Evolutionary conservation across 257 asterid genomes (phyloP), one percentile per base, ranked within the genome.

Genomic region (Solanum verrucosum): DNA sequence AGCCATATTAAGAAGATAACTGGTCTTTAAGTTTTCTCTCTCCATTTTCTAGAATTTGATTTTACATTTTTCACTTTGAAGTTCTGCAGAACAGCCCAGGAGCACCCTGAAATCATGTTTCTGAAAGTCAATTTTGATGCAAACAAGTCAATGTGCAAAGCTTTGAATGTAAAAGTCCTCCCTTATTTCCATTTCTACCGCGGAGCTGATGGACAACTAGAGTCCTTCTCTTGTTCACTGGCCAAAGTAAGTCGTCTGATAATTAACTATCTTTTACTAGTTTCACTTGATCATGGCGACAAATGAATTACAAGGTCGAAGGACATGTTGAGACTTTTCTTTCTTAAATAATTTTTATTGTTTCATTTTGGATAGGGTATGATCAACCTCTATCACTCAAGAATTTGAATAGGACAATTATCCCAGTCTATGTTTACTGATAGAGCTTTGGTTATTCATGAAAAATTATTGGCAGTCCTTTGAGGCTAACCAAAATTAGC

Each of bases 161-260:
- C n/a, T 70, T 91, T 96, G 93, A 95, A 95, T 70, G 98, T 96
- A 15, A 96, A 93, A 93, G 98, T 95, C 92, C 99, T 96, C 85
- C 98, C 99, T 5, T 93, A 89, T 92, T 96, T 96, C 95, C 98
- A 95, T 90, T 96, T 95, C 93, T 95, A 95, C 89, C 96, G 99
- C 29, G 99, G 98, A 68, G 98, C 98, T 63, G 98, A 96, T 88
- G 98, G 99, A 84, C 97, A 91, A 88, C 94, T 96, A 33, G 98
- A 96, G 88, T 87, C 99, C 86, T 96, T 96, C 89, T 95, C 99
- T 85, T 96, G 99, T 88, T 95, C 98, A 73, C 96, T 96, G 71
- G 98, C 95, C 90, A 96, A 96, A 92, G 99, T 95, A 92, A 93
- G 95, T 44, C 29, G 4, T 78, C 46, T 44, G 59, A 13, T 29